Conservation (phyloP, 495 filamentous ascomycete genomes). For the Podospora anserina region DNA sequence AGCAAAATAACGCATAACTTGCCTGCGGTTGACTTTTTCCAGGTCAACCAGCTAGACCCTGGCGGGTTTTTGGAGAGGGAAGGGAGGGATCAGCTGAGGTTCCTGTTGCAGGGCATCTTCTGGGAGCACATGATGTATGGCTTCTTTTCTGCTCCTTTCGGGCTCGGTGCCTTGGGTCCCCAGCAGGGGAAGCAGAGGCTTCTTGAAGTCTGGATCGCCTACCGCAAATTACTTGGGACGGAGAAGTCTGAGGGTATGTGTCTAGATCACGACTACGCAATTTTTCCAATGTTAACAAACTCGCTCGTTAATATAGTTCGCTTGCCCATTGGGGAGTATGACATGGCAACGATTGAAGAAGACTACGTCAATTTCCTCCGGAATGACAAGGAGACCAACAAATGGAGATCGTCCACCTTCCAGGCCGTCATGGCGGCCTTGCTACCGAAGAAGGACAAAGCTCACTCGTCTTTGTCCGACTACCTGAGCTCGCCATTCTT, state of each 20-base stretch:
- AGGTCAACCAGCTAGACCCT: slow-evolving; percentile 17
- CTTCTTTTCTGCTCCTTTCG: slow-evolving; percentile 29
- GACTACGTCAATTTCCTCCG: slow-evolving; percentile 17
- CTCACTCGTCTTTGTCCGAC: too few relatives aligned
- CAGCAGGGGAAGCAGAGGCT: slow-evolving; percentile 9
- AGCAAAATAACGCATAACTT: slow-evolving; percentile 22
- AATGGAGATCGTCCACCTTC: slow-evolving; percentile 32
- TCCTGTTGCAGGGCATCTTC: slow-evolving; percentile 23
- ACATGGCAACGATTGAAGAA: neutral
- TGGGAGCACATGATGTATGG: slow-evolving; percentile 23
- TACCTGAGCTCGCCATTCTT: neutral
- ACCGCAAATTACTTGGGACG: slow-evolving; percentile 9
- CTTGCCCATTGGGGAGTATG: neutral
- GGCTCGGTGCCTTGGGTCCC: slow-evolving; percentile 25
- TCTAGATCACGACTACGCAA: neutral
- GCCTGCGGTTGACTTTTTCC: slow-evolving; percentile 11
- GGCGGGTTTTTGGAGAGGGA: slow-evolving; percentile 20
- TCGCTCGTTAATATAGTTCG: neutral
- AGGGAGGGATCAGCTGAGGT: slow-evolving; percentile 10
- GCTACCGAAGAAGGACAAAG: neutral
- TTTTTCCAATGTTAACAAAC: neutral
- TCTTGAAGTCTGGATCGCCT: slow-evolving; percentile 15
- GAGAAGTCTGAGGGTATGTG: neutral
- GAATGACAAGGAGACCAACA: slow-evolving; percentile 26
- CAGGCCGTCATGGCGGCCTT: slow-evolving; percentile 22